These are phyloP conservation scores for Sporobolomyces pararoseus DNA, from an alignment of 768 basidiomycete genomes.

Conservation along the genomic window DNA sequence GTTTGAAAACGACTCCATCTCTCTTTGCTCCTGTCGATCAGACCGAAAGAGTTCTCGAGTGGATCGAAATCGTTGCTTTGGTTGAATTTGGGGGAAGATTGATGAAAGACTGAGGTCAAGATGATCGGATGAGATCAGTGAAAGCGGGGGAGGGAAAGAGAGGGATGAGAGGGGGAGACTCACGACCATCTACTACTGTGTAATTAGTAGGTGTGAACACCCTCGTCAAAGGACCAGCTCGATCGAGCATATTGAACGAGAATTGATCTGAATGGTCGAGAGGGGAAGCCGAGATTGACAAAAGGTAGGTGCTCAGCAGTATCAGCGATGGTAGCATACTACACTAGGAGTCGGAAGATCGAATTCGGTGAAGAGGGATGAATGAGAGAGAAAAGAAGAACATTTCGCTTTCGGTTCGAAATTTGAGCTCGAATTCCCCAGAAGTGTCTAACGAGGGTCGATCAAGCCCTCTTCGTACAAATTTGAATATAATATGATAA, in stretches of 20 bases:
- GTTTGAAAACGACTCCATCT: slow-evolving; percentile 41
- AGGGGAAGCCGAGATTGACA: neutral
- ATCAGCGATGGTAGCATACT: neutral
- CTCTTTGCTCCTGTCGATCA: slow-evolving; percentile 20
- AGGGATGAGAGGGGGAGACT: neutral
- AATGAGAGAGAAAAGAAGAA: neutral
- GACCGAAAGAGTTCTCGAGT: slow-evolving; percentile 31
- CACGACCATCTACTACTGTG: slow-evolving; percentile 21
- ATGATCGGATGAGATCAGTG: too few species aligned
- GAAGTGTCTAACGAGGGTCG: too few species aligned
- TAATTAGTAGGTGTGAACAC: slow-evolving; percentile 31
- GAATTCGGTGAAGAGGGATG: neutral
- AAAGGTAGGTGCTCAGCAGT: neutral
- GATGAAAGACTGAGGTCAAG: slow-evolving; percentile 37
- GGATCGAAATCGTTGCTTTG: slow-evolving; percentile 3
- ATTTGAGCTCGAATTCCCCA: too few species aligned
- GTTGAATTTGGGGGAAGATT: slow-evolving; percentile 13
- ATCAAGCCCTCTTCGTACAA: too few species aligned
- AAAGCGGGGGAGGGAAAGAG: neutral
- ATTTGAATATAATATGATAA: too few species aligned
- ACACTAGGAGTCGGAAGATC: neutral
- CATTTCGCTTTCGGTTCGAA: too few species aligned
- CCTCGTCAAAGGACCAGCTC: neutral
- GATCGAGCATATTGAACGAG: neutral
- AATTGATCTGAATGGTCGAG: neutral